Conservation (phyloP, 768 basidiomycete genomes). For the Baorangia bicolor region DNA sequence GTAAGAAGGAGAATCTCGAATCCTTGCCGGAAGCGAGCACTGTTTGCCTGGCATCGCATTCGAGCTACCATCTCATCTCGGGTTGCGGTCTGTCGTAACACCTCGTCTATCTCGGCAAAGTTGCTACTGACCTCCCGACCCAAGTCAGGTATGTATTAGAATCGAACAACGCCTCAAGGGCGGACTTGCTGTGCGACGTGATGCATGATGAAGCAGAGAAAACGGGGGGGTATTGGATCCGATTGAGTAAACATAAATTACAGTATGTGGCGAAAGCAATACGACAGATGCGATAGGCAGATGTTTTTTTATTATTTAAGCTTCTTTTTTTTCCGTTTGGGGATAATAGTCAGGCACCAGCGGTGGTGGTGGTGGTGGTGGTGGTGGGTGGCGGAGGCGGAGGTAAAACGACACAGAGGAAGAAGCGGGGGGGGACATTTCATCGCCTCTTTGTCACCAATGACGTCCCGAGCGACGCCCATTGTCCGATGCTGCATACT, state of each 20-base stretch:
- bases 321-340: background rate
- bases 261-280: background rate
- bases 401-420: background rate
- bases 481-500: constrained; percentile 33
- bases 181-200: no score
- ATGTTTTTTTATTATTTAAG: background rate
- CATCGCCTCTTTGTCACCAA: constrained; percentile 13
- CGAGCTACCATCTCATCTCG: no score
- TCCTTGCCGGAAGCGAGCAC: no score
- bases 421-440: background rate
- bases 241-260: constrained; percentile 4
- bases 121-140: no score
- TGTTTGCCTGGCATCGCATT: no score
- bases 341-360: background rate
- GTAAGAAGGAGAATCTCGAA: no score
- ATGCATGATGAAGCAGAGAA: no score
- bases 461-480: constrained; percentile 28
- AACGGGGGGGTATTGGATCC: no score
- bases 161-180: no score
- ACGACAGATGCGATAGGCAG: background rate
- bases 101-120: no score
- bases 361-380: background rate
- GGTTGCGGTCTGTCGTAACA: no score
- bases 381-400: constrained; percentile 5
- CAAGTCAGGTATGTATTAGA: no score